These are phyloP conservation scores for Cyathus striatus DNA, from an alignment of 768 basidiomycete genomes.

Conservation along the genomic window DNA sequence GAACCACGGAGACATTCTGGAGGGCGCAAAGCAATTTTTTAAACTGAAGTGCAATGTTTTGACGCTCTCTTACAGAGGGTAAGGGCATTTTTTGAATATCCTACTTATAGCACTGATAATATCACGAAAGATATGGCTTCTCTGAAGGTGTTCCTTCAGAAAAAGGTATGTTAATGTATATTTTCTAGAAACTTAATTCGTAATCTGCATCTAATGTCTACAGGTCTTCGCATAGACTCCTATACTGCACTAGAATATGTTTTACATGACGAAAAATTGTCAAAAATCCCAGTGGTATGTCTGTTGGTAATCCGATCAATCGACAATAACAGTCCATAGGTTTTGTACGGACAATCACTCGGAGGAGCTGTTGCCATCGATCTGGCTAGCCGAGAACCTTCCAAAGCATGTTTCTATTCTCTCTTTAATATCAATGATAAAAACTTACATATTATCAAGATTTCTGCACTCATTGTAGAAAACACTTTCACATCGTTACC, in stretches of 20 bases:
- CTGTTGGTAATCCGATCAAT: neutral
- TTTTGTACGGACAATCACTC: conserved; percentile 72
- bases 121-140: conserved; percentile 57
- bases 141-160: conserved; percentile 81
- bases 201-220: neutral
- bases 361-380: conserved; percentile 89
- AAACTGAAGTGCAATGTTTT: conserved; percentile 79
- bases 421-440: neutral
- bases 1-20: conserved; percentile 70
- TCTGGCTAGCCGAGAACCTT: conserved; percentile 65
- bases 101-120: neutral
- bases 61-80: conserved; percentile 88
- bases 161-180: conserved; percentile 40
- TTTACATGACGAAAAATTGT: conserved; percentile 47
- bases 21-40: conserved; percentile 61
- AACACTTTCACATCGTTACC: conserved; percentile 87
- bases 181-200: neutral
- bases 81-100: conserved; percentile 12
- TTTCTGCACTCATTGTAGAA: conserved; percentile 73
- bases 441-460: conserved; percentile 21
- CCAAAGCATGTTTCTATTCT: conserved; percentile 35
- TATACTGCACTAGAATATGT: conserved; percentile 76
- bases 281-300: conserved; percentile 55
- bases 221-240: conserved; percentile 74
- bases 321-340: conserved; percentile 25